Evolutionary conservation across 345 rosid species (phyloP).

Genomic region (Citrus reticulata): DNA sequence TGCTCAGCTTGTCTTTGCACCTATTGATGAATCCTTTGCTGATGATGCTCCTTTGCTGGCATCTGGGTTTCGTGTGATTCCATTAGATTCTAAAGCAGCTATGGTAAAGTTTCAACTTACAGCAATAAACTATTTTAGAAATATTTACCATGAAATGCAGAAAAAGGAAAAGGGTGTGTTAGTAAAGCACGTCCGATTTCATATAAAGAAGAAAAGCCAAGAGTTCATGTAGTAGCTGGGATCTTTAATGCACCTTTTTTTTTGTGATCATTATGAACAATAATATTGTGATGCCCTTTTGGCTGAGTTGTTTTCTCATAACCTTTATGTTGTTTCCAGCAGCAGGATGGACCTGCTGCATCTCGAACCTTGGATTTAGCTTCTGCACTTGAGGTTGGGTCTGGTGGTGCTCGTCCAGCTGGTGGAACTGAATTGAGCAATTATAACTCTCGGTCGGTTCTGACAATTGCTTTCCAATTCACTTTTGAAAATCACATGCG

Average conservation of each 20-base stretch:
- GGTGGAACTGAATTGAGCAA: conserved; percentile 50
- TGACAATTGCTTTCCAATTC: conserved; percentile 94
- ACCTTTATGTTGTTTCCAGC: conserved; percentile 2
- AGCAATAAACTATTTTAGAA: neutral
- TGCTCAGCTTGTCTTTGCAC: conserved; percentile 97
- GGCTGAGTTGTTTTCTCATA: neutral
- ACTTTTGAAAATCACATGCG: conserved; percentile 74
- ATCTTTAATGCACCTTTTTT: neutral
- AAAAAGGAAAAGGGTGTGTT: neutral
- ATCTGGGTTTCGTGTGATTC: conserved; percentile 91
- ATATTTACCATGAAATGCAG: neutral
- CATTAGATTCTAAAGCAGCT: conserved; percentile 77
- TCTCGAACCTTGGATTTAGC: conserved; percentile 90
- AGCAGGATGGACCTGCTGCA: conserved; percentile 57
- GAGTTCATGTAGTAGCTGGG: neutral
- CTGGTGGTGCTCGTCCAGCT: conserved; percentile 53
- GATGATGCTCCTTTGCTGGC: conserved; percentile 93
- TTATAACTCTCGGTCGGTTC: conserved; percentile 72
- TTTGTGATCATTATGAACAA: neutral
- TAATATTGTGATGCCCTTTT: neutral
- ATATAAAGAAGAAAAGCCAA: neutral
- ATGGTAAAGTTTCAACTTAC: conserved; percentile 17
- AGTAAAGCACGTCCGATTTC: neutral
- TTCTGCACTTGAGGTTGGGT: conserved; percentile 70
- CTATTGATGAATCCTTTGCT: conserved; percentile 94